Evolutionary conservation across 495 filamentous ascomycete genomes (phyloP), one percentile per base, ranked within the genome.

Genomic region (Penicillium dipodomyicola): DNA sequence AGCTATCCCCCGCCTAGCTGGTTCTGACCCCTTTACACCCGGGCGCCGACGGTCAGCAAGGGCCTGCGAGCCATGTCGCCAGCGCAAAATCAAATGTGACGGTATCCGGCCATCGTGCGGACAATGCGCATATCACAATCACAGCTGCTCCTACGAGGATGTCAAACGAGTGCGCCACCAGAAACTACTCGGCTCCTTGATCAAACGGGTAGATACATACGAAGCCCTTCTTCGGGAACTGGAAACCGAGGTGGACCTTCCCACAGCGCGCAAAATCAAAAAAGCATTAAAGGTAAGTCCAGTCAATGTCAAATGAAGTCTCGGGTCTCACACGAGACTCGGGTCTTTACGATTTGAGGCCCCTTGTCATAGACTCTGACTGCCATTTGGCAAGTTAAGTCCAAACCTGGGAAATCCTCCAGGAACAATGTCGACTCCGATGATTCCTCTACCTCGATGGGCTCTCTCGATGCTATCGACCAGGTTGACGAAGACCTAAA

Each of bases 1-100:
- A 27, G 61, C 73, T 0, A 76, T 76, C 19, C 73, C 73, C 3
- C 68, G 73, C 4, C 32, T 65, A 11, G 44, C 65, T 0, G 25
- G 42, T 0, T 14, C 56, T 4, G 59, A 27, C 4, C 37, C 44
- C 0, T 29, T 53, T 0, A 49, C 42, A 7, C 60, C 62, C 7
- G 56, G 43, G 19, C 69, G 68, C 23, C 69, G 65, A 12, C 74
- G 79, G n/a, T 75, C 78, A 7, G 67, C 70, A 1, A 74, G 77
- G 30, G 87, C 87, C 17, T 91, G 87, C 63, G 88, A 88, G 78
- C 82, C 87, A 22, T 91, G 87, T 71, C 76, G 87, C 30, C 82
- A 85, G 60, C 78, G 87, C 41, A 86, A 86, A 61, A 79, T 81
- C 55, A 86, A 85, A 64, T 85, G 83, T 58, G 80, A 79, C 52